Evolutionary conservation across 1,284 basidiomycete species (phyloP).

Genomic region (Pterulicium gracile): DNA sequence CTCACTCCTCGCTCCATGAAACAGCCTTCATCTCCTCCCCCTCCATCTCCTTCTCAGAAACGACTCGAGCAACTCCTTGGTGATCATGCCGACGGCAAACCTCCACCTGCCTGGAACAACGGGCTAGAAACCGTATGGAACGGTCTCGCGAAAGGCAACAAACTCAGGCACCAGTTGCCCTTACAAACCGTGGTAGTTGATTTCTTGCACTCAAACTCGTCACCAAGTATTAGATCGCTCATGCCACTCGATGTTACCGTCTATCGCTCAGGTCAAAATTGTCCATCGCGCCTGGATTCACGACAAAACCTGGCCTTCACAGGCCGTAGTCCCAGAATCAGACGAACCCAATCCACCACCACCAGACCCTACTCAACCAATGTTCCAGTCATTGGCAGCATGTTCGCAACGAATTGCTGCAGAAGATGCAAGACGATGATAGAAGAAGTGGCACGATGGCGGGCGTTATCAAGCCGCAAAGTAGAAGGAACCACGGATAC

Average conservation of each 20-base stretch:
- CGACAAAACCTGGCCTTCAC: conserved; percentile 64
- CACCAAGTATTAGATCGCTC: conserved; percentile 1
- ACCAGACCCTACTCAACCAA: conserved; percentile 6
- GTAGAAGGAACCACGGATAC: background rate
- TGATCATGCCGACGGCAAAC: conserved; percentile 33
- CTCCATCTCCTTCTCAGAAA: conserved; percentile 27
- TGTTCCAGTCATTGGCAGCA: conserved; percentile 8
- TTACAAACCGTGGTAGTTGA: conserved; percentile 48
- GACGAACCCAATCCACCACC: conserved; percentile 28
- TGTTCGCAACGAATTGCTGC: conserved; percentile 7
- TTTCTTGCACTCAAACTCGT: background rate
- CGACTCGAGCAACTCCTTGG: conserved; percentile 45
- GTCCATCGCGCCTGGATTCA: conserved; percentile 62
- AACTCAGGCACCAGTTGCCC: conserved; percentile 46
- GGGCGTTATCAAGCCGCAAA: background rate
- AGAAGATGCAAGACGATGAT: background rate
- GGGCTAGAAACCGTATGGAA: conserved; percentile 55
- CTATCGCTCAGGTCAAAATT: conserved; percentile 49
- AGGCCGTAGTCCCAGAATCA: conserved; percentile 40
- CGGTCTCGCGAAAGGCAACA: conserved; percentile 42
- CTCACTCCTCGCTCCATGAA: conserved; percentile 17
- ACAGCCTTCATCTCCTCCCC: conserved; percentile 10
- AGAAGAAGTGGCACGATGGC: background rate
- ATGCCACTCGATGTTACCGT: background rate
- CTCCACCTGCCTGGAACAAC: conserved; percentile 42